phyloP scores from a whole-genome alignment of 1,284 basidiomycete genomes.

The Naganishia albida region DNA sequence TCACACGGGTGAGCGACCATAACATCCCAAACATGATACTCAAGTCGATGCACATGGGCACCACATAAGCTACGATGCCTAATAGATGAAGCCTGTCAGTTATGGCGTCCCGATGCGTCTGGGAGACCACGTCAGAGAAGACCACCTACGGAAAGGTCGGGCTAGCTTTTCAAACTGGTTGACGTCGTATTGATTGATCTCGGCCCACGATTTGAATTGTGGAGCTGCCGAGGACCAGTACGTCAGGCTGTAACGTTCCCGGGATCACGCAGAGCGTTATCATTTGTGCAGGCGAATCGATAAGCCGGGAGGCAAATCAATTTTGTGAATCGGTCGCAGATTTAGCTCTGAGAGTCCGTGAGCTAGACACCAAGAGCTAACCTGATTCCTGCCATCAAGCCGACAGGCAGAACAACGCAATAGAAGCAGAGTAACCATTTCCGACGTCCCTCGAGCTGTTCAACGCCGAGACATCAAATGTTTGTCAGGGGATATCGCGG shows the following conservation, averaged over 20 bases:
- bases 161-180: slow-evolving; percentile 10
- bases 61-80: slow-evolving; percentile 17
- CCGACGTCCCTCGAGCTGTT: slow-evolving; percentile 11
- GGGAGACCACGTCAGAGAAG: not conserved
- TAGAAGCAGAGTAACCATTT: slow-evolving; percentile 18
- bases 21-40: slow-evolving; percentile 26
- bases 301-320: too few relatives aligned
- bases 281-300: too few relatives aligned
- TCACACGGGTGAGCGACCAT: slow-evolving; percentile 1
- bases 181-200: slow-evolving; percentile 10
- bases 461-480: not conserved
- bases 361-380: not conserved
- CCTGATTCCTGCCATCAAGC: slow-evolving; percentile 12
- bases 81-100: not conserved
- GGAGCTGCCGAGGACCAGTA: slow-evolving; percentile 10
- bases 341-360: too few relatives aligned
- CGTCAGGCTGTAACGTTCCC: not conserved
- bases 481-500: not conserved
- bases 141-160: slow-evolving; percentile 9
- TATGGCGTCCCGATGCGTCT: not conserved
- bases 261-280: too few relatives aligned
- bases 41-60: slow-evolving; percentile 9
- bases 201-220: not conserved
- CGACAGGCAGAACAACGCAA: slow-evolving; percentile 6
- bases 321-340: too few relatives aligned